phyloP scores from a whole-genome alignment of 306 rosid species.

The Corylus americana region DNA sequence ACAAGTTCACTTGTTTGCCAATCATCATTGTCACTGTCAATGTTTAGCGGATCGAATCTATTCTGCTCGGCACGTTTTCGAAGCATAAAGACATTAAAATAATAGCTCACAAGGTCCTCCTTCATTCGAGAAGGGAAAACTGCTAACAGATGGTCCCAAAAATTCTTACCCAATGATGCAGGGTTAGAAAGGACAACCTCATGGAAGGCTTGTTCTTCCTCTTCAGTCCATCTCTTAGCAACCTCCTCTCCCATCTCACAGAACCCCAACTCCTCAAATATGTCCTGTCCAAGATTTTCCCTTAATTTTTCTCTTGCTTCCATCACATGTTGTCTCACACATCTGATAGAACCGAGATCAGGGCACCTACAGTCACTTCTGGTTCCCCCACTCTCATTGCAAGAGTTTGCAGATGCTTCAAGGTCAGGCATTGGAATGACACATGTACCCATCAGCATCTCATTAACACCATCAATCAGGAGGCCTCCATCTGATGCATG shows the following conservation, averaged over 20 bases:
- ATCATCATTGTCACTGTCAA: constrained; percentile 45
- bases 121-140: constrained; percentile 32
- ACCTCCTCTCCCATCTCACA: constrained; percentile 47
- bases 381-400: constrained; percentile 13
- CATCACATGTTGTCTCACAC: constrained; percentile 34
- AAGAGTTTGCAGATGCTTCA: constrained; percentile 21
- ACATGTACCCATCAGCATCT: constrained; percentile 32
- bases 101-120: constrained; percentile 42
- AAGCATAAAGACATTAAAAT: constrained; percentile 42
- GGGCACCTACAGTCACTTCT: constrained; percentile 29
- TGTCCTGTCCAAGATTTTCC: constrained; percentile 28
- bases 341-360: constrained; percentile 37
- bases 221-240: constrained; percentile 30
- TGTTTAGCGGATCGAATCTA: constrained; percentile 28
- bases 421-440: constrained; percentile 32
- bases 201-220: constrained; percentile 36
- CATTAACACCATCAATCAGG: constrained; percentile 10
- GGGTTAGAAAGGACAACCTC: constrained; percentile 37
- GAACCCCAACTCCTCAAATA: constrained; percentile 36
- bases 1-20: constrained; percentile 30
- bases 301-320: constrained; percentile 34
- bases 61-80: constrained; percentile 39
- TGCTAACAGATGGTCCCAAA: constrained; percentile 29
- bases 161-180: constrained; percentile 35
- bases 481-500: background rate